A percentile compares a stretch with the other conserved stretches of the same genome.
These are phyloP conservation scores for Rosa multiflora DNA, from an alignment of 306 rosid species.

Conservation along the genomic window DNA sequence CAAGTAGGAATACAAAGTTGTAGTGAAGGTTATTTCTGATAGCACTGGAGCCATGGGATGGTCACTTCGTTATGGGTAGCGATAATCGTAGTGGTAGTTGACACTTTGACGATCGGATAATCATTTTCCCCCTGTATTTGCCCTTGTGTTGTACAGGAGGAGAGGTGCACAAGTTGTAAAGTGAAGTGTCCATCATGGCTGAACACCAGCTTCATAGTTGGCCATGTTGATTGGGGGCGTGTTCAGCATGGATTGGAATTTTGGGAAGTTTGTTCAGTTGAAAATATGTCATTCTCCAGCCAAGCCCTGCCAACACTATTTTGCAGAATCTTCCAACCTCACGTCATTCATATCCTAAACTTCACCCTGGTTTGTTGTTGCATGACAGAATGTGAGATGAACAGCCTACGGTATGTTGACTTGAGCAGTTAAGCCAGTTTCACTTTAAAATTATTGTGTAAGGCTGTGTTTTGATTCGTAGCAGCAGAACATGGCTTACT, in stretches of 20 bases:
- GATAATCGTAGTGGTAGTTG: constrained; percentile 89
- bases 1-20: constrained; percentile 58
- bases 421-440: constrained; percentile 31
- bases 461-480: constrained; percentile 36
- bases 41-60: constrained; percentile 80
- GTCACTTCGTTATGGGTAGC: constrained; percentile 79
- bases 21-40: constrained; percentile 62
- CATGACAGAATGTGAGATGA: constrained; percentile 51
- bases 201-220: constrained; percentile 55
- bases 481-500: constrained; percentile 26
- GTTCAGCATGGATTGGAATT: constrained; percentile 54
- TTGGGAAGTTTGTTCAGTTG: constrained; percentile 52
- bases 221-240: constrained; percentile 48
- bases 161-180: constrained; percentile 74
- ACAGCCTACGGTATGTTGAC: constrained; percentile 46
- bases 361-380: constrained; percentile 44
- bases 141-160: constrained; percentile 99
- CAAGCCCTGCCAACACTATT: constrained; percentile 41
- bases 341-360: constrained; percentile 38
- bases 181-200: constrained; percentile 96
- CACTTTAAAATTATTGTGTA: constrained; percentile 30
- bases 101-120: constrained; percentile 96
- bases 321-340: constrained; percentile 53
- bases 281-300: constrained; percentile 34
- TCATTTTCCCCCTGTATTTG: constrained; percentile 99